phyloP scores from a whole-genome alignment of 2,329 filamentous ascomycete genomes.

The Diaporthe destruens region DNA sequence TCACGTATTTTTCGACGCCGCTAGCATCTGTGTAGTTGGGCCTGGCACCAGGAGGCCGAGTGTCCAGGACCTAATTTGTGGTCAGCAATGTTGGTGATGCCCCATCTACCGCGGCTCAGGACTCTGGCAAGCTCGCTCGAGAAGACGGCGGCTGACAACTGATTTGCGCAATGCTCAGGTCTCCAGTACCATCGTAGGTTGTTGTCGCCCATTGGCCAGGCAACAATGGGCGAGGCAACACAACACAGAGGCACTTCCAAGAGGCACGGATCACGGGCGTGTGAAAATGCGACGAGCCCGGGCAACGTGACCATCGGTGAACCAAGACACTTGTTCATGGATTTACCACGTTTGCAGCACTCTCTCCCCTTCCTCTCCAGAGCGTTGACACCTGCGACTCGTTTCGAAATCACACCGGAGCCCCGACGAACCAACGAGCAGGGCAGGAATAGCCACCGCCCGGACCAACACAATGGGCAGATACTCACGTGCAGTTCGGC shows the following conservation, averaged over 20 bases:
- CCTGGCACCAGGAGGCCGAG: constrained; percentile 79
- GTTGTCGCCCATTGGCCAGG: background rate
- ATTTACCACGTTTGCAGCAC: background rate
- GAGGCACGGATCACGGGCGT: constrained; percentile 5
- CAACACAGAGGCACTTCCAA: background rate
- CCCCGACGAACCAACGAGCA: background rate
- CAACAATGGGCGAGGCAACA: background rate
- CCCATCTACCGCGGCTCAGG: no score
- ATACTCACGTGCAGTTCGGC: constrained; percentile 83
- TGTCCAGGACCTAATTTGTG: constrained; percentile 77
- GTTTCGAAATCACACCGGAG: background rate
- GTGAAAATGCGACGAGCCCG: background rate
- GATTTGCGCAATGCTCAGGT: background rate
- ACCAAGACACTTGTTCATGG: background rate
- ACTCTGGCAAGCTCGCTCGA: background rate
- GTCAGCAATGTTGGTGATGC: constrained; percentile 44
- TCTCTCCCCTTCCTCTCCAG: background rate
- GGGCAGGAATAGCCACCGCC: background rate
- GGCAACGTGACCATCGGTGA: background rate
- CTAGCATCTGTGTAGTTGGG: constrained; percentile 86
- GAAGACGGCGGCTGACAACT: background rate
- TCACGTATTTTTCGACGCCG: constrained; percentile 87
- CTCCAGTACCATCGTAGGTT: background rate
- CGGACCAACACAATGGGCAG: background rate
- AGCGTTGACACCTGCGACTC: background rate